phyloP scores from a whole-genome alignment of 768 basidiomycete species.

The Agrocybe chaxingu region DNA sequence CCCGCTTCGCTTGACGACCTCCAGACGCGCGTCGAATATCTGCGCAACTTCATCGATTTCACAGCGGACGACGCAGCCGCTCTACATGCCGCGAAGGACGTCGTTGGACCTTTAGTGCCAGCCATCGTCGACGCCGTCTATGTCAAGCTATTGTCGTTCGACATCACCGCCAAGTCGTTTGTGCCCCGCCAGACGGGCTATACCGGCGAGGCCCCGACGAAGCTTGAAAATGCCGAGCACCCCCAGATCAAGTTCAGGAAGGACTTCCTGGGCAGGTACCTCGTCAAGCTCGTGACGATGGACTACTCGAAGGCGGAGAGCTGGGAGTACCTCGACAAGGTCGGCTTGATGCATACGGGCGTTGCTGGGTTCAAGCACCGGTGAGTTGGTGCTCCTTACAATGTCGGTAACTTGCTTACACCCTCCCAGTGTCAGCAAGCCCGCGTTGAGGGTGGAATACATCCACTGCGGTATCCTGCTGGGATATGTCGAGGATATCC shows the following conservation, averaged over 20 bases:
- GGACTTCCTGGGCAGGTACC: slow-evolving; percentile 31
- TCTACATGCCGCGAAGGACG: slow-evolving; percentile 35
- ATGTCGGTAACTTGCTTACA: not conserved
- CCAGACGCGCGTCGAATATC: slow-evolving; percentile 37
- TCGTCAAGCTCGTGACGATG: slow-evolving; percentile 37
- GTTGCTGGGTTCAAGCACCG: slow-evolving; percentile 39
- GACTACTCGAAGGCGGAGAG: slow-evolving; percentile 39
- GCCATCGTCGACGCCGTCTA: slow-evolving; percentile 43
- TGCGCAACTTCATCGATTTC: slow-evolving; percentile 44
- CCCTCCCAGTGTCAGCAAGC: not conserved
- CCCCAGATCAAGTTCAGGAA: slow-evolving; percentile 47
- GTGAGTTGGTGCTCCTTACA: slow-evolving; percentile 18
- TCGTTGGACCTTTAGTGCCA: slow-evolving; percentile 41
- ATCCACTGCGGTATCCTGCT: too few relatives aligned
- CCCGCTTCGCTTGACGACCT: slow-evolving; percentile 27
- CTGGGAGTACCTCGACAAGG: slow-evolving; percentile 46
- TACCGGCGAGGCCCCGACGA: slow-evolving; percentile 33
- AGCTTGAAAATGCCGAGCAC: slow-evolving; percentile 33
- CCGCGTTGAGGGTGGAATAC: too few relatives aligned
- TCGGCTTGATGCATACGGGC: slow-evolving; percentile 50
- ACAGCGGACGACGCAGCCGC: slow-evolving; percentile 36
- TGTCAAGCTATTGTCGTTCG: slow-evolving; percentile 38
- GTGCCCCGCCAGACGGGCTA: slow-evolving; percentile 38
- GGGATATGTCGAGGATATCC: too few relatives aligned
- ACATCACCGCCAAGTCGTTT: slow-evolving; percentile 37